These are phyloP conservation scores for Pseudonectria buxi DNA, from an alignment of 2,329 filamentous ascomycete genomes.

Conservation along the genomic window DNA sequence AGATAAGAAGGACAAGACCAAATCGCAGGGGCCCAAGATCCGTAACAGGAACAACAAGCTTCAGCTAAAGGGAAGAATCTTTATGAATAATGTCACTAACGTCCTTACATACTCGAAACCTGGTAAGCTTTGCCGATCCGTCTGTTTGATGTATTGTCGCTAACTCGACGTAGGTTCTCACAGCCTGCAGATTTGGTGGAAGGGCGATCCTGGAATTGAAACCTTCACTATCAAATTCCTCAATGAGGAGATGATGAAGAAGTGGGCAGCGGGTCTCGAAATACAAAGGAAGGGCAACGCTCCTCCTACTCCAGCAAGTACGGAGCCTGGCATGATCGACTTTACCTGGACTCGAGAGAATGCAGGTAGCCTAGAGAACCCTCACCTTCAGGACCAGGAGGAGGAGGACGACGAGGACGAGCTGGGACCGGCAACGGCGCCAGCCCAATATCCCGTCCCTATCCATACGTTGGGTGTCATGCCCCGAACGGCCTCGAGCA, in stretches of 20 bases:
- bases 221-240: constrained; percentile 93
- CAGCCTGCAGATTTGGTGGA: constrained; percentile 97
- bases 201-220: constrained; percentile 89
- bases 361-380: constrained; percentile 65
- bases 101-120: constrained; percentile 82
- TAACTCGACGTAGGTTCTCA: constrained; percentile 63
- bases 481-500: constrained; percentile 53
- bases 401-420: constrained; percentile 59
- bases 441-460: constrained; percentile 29
- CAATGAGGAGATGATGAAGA: constrained; percentile 88
- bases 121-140: constrained; percentile 47
- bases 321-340: constrained; percentile 55
- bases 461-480: constrained; percentile 19
- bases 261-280: constrained; percentile 79
- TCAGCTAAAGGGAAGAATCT: constrained; percentile 93
- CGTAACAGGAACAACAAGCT: constrained; percentile 69
- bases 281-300: constrained; percentile 61
- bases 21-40: constrained; percentile 48
- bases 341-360: constrained; percentile 75
- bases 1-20: constrained; percentile 64
- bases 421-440: constrained; percentile 29
- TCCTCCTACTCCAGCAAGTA: constrained; percentile 39
- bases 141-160: constrained; percentile 9
- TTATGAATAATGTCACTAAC: constrained; percentile 98
- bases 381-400: constrained; percentile 72